These are phyloP conservation scores for Plenodomus tracheiphilus DNA, from an alignment of 2,329 filamentous ascomycete genomes.

Conservation along the genomic window DNA sequence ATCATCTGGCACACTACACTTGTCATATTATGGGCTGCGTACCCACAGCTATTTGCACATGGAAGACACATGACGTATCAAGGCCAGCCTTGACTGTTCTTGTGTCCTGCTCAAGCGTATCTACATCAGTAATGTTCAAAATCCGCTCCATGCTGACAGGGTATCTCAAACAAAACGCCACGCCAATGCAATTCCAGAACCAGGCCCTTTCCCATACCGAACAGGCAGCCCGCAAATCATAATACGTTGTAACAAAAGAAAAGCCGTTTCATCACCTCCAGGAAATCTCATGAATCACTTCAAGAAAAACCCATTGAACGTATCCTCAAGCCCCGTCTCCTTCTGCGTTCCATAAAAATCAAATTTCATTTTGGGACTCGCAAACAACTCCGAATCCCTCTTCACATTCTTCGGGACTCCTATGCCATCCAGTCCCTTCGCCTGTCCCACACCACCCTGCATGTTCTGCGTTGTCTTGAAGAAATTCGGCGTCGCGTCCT, in stretches of 20 bases:
- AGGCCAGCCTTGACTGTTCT: not conserved
- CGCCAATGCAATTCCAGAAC: not conserved
- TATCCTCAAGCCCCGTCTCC: constrained; percentile 38
- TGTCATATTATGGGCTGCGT: no score
- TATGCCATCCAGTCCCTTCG: constrained; percentile 22
- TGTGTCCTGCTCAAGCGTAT: not conserved
- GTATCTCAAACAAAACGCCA: constrained; percentile 24
- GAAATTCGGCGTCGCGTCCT: constrained; percentile 56
- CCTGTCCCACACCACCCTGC: constrained; percentile 13
- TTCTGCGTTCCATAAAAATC: constrained; percentile 35
- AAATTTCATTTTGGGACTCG: constrained; percentile 38
- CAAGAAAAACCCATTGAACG: constrained; percentile 38
- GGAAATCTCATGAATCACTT: constrained; percentile 26
- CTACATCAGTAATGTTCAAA: not conserved
- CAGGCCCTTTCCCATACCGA: not conserved
- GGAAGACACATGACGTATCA: not conserved
- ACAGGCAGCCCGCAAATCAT: no score
- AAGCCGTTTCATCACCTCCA: no score
- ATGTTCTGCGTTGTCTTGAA: constrained; percentile 48
- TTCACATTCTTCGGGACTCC: constrained; percentile 33
- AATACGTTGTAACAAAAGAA: no score
- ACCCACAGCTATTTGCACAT: not conserved
- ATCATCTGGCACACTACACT: no score
- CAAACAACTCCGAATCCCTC: constrained; percentile 35
- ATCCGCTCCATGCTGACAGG: constrained; percentile 4